Evolutionary conservation across 2,329 filamentous ascomycete species (phyloP).

Genomic region (Fusarium clavum): DNA sequence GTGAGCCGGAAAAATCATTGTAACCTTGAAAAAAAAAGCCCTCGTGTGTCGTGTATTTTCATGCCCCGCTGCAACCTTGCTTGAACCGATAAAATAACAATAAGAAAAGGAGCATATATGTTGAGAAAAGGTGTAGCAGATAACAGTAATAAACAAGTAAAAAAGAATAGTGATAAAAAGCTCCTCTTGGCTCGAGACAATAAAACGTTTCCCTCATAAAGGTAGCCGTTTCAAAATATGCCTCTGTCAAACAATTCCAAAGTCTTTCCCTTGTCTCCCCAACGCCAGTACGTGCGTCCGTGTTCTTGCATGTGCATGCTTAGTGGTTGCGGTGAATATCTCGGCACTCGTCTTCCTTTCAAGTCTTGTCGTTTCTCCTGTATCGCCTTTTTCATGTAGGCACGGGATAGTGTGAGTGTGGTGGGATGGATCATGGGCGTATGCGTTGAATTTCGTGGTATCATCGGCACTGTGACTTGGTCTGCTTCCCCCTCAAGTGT

Average conservation of each 20-base stretch:
- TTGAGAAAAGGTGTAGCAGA: slow-evolving; percentile 14
- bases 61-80: slow-evolving; percentile 40
- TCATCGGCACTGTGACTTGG: slow-evolving; percentile 47
- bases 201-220: slow-evolving; percentile 4
- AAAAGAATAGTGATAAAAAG: slow-evolving; percentile 3
- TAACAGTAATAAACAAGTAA: slow-evolving; percentile 7
- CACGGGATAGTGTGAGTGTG: slow-evolving; percentile 30
- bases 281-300: slow-evolving; percentile 48
- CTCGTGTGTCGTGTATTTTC: slow-evolving; percentile 44
- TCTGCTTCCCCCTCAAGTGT: slow-evolving; percentile 37
- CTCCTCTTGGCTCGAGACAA: slow-evolving; percentile 23
- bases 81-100: slow-evolving; percentile 17
- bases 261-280: slow-evolving; percentile 42
- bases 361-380: slow-evolving; percentile 26
- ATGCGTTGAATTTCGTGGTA: slow-evolving; percentile 52
- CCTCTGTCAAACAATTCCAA: slow-evolving; percentile 26
- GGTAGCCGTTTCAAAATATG: slow-evolving; percentile 9
- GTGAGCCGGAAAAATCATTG: slow-evolving; percentile 4
- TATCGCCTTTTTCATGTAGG: slow-evolving; percentile 32
- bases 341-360: slow-evolving; percentile 16
- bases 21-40: slow-evolving; percentile 17
- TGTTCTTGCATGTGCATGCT: slow-evolving; percentile 35
- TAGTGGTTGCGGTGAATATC: slow-evolving; percentile 16
- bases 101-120: slow-evolving; percentile 34
- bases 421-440: slow-evolving; percentile 36